Evolutionary conservation across 2,329 filamentous ascomycete species (phyloP).

Genomic region (Orbilia ellipsospora): DNA sequence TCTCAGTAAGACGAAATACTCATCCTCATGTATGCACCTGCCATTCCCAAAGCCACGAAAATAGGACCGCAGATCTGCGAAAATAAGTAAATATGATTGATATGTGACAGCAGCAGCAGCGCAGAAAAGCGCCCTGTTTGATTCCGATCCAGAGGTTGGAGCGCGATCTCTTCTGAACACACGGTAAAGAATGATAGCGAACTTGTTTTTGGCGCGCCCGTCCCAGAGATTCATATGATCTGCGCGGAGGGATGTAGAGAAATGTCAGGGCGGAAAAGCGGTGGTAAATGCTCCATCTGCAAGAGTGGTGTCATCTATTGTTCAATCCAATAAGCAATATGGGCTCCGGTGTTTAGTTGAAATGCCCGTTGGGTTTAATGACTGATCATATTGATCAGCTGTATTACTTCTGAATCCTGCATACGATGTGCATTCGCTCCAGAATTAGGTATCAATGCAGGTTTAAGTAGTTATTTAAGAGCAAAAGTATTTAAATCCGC

Average conservation of each 20-base stretch:
- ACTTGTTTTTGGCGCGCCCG: conserved; percentile 24
- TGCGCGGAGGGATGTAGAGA: conserved; percentile 13
- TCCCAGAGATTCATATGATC: conserved; percentile 15
- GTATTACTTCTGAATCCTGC: conserved; percentile 11
- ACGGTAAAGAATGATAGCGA: conserved; percentile 1
- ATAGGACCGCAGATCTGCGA: background rate
- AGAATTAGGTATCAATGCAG: conserved; percentile 14
- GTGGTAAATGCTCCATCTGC: conserved; percentile 43
- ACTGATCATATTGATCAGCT: background rate
- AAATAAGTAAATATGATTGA: conserved; percentile 10
- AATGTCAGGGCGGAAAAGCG: conserved; percentile 15
- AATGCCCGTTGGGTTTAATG: background rate
- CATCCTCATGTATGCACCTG: background rate
- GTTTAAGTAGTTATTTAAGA: conserved; percentile 5
- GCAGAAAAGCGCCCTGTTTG: conserved; percentile 15
- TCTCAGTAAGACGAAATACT: background rate
- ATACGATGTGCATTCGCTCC: conserved; percentile 10
- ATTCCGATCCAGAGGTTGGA: conserved; percentile 28
- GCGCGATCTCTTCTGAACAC: conserved; percentile 39
- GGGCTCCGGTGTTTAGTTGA: no score
- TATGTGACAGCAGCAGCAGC: background rate
- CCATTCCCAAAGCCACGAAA: no score
- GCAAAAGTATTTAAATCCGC: conserved; percentile 2
- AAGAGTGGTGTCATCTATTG: conserved; percentile 52
- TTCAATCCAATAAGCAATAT: conserved; percentile 16